Base-by-base conservation (phyloP, 1,139 yeast species). In the Barnettozyma hawaiiensis region DNA sequence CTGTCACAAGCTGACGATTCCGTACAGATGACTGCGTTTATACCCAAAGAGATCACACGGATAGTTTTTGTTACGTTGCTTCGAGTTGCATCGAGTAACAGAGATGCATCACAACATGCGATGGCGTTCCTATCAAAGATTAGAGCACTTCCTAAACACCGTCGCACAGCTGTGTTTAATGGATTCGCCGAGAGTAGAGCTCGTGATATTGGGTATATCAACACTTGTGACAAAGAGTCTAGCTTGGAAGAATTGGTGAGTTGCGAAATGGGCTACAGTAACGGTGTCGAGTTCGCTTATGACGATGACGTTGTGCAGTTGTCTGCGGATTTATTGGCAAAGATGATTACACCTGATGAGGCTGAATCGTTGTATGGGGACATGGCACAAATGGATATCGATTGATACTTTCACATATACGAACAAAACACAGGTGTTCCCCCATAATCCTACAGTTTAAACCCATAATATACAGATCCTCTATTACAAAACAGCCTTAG, bases 331-430 rank as follows among this genome's bases (percentile, higher is more conserved):
- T 73, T 87, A 19, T 65, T 87, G 44, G 89, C 83, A 43, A 71
- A 72, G 33, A 76, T 81, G 48, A 76, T 81, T 9, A 83, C 87
- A 10, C 81, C 81, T 54, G 87, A 85, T 50, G 95, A 85, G 53
- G 89, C 89, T 0, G 95, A 86, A 59, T 76, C 80, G 44, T 65
- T 86, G 46, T 85, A 78, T 59, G 67, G 74, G 45, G 78, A 83
- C 45, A 79, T 84, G 76, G 20, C 9, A 14, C 24, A 12, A 77
- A 78, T 47, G 61, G 67, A 43, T 15, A 72, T 67, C 11, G 45
- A 35, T 3, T 40, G 34, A 15, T 22, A 29, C n/a, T 20, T 21
- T 21, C 8, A 21, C 22, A 28, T 35, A 19, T 39, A 16, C 10
- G 41, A 37, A n/a, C 37, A 34, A 3, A 35, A 35, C 20, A 38